Evolutionary conservation across 129 eudicot species (phyloP), one percentile per base, ranked within the genome.

Genomic region (Lactuca sativa): DNA sequence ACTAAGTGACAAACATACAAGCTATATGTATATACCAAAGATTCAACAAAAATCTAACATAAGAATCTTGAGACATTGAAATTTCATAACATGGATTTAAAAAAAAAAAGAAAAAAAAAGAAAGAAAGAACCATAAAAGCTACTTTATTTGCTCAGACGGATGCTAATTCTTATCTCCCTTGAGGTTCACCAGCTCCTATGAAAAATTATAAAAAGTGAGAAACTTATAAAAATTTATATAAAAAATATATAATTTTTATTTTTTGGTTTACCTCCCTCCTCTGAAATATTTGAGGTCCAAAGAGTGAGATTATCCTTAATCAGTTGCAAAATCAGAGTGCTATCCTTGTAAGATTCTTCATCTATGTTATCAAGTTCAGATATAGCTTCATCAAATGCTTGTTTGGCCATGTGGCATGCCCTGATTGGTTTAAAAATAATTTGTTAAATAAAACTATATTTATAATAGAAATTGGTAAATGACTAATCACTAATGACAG

Each of bases 311-410:
- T 79, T 86, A 72, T 86, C 91, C 44, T 75, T 56, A 21, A 86
- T 80, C 60, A 86, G 83, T 73, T 82, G 85, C 91, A 86, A 64
- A 31, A 82, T 80, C 18, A 74, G 71, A 53, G 91, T 80, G 80
- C 85, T 86, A 25, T 86, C 91, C 68, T 82, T 80, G 85, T 82
- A 82, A 8, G 85, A 82, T 15, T 82, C 82, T 80, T 82, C 82
- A 65, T 69, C 79, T n/a, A 82, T 74, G 60, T 72, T 80, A 64
- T 82, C 91, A 13, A 85, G 87, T 78, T 82, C 91, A 10, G 85
- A 69, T 47, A 79, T 82, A 15, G 91, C 91, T 72, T 85, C 91
- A 59, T 82, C 90, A 73, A 82, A 85, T 49, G 90, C 86, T 59
- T 75, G 80, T 78, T 81, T 85, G 18, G 86, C 86, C 59, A 85